Base-by-base conservation (phyloP, 2,329 filamentous ascomycete species). In the Aureobasidium namibiae region DNA sequence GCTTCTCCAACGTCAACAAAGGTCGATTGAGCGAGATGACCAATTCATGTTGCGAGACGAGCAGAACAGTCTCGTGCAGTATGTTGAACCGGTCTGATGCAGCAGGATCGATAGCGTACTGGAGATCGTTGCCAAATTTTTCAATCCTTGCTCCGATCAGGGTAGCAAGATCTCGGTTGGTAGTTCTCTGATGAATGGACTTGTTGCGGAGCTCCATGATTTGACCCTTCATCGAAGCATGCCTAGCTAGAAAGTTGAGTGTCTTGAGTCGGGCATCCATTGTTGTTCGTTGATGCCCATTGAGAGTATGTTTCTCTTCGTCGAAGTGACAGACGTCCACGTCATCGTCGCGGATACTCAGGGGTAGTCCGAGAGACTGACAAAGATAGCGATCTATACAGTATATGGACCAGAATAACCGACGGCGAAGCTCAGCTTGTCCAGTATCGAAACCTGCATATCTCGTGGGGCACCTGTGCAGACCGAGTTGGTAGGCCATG, bases 351-450 rank as follows among this genome's bases (percentile, higher is more conserved):
- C 76, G 76, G 11, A 84, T 78, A 21, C 78, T 76, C 0, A 83
- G 69, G 0, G 82, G 82, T 0, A 82, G 70, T 0, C 82, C 81
- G 1, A 84, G 74, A 0, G 80, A 80, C 48, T 84, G 81, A 9
- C 78, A 82, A 0, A 84, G 70, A 59, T 81, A 78, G 46, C 81
- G 73, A 44, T 84, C 82, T 0, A 82, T 67, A 16, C 73, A 77
- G 50, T 83, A 84, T 0, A 83, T 75, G 1, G 78, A 78, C 80
- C 81, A 84, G 61, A 83, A 83, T 0, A 84, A 68, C 0, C 81
- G 74, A 14, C 78, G 75, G 1, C 82, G 74, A 33, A 80, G 74
- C 2, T 76, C 72, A 2, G 72, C 73, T 42, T 83, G 79, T 10
- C 74, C 68, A 1, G 66, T 59, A 0, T 71, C 75, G 63, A 84